Conservation (phyloP, 768 basidiomycete genomes). For the Agrocybe praecox region DNA sequence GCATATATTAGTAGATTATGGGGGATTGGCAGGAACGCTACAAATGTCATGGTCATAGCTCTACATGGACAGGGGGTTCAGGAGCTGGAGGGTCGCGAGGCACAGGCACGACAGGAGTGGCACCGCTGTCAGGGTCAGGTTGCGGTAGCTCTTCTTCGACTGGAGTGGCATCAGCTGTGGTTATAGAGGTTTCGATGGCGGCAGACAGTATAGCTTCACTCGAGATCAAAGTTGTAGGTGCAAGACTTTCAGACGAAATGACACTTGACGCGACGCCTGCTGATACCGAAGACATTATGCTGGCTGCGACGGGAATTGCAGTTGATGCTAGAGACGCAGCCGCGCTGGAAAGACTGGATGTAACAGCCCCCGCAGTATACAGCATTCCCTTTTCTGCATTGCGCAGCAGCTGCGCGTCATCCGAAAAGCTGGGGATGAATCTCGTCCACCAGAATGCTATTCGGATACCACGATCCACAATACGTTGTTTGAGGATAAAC, state of each 20-base stretch:
- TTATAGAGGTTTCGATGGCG: neutral
- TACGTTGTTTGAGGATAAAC: conserved; percentile 86
- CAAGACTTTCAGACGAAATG: neutral
- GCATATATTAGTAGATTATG: neutral
- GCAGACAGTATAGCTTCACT: too few relatives aligned
- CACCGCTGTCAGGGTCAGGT: neutral
- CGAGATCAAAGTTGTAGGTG: too few relatives aligned
- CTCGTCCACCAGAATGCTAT: conserved; percentile 90
- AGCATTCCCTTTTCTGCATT: conserved; percentile 34
- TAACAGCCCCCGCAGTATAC: conserved; percentile 4
- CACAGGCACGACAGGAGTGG: neutral
- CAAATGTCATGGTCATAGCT: conserved; percentile 11
- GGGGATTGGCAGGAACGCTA: too few relatives aligned
- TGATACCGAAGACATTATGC: conserved; percentile 5
- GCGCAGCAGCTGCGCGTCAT: conserved; percentile 33
- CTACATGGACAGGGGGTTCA: conserved; percentile 13
- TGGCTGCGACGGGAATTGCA: conserved; percentile 2
- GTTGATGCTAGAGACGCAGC: conserved; percentile 15
- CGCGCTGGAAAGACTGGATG: conserved; percentile 6
- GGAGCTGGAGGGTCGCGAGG: neutral
- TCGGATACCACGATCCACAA: conserved; percentile 77
- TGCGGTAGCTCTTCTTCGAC: neutral
- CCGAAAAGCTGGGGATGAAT: conserved; percentile 59
- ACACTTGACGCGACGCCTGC: neutral
- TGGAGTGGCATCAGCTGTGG: neutral